A percentile compares a stretch with the other conserved stretches of the same genome.
phyloP scores from a whole-genome alignment of 176 grass and related monocot species.

The Otatea glauca region DNA sequence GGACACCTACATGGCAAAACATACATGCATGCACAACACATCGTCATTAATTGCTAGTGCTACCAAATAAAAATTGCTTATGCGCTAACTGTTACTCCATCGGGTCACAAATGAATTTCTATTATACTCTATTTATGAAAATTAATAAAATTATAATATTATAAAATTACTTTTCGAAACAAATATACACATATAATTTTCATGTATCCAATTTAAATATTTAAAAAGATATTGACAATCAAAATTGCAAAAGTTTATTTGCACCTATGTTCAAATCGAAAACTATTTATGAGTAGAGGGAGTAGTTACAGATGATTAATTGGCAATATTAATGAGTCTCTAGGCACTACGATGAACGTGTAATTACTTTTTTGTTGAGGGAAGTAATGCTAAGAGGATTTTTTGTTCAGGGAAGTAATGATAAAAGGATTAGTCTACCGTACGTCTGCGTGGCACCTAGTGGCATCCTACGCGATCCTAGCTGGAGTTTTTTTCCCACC shows the following conservation, averaged over 20 bases:
- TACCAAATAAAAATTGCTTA: not conserved
- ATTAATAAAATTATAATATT: too few species aligned
- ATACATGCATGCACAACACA: not conserved
- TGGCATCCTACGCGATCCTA: conserved; percentile 29
- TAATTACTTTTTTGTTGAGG: not conserved
- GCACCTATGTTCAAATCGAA: too few species aligned
- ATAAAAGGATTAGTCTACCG: not conserved
- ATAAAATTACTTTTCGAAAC: too few species aligned
- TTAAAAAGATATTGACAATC: too few species aligned
- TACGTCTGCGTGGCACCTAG: conserved; percentile 10
- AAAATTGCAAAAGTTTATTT: too few species aligned
- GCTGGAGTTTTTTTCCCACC: not conserved
- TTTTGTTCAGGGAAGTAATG: too few species aligned
- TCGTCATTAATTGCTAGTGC: not conserved
- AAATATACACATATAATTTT: too few species aligned
- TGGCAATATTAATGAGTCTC: conserved; percentile 9
- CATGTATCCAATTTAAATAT: too few species aligned
- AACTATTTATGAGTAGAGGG: too few species aligned
- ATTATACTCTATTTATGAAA: too few species aligned
- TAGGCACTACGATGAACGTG: conserved; percentile 23
- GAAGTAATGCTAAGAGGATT: not conserved
- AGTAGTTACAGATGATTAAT: not conserved
- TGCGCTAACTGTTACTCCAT: not conserved
- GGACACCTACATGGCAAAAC: conserved; percentile 47
- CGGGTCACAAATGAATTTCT: too few species aligned